Evolutionary conservation across 73 alveolate genomes (phyloP).

Genomic region (Uronychia binucleata): DNA sequence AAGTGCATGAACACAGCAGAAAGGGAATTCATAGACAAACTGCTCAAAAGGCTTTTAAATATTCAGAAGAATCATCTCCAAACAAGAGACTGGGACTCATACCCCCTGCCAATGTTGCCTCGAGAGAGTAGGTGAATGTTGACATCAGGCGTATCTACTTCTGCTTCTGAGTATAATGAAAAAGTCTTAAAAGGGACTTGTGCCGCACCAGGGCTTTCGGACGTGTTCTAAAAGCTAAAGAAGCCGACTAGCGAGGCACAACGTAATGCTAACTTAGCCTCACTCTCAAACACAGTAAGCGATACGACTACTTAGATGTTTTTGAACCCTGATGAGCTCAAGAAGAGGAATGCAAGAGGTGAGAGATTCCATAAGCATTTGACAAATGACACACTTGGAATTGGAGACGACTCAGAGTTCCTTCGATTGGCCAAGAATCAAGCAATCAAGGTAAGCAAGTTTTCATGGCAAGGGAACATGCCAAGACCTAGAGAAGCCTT

Average conservation of each 20-base stretch:
- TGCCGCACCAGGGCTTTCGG: not conserved
- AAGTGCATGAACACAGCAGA: conserved; percentile 66
- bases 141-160: not conserved
- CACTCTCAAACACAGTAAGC: conserved; percentile 6
- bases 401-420: conserved; percentile 23
- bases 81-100: conserved; percentile 63
- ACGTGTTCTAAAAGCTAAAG: not conserved
- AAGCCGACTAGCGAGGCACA: not conserved
- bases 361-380: conserved; percentile 22
- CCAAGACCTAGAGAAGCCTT: conserved; percentile 75
- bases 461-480: conserved; percentile 58
- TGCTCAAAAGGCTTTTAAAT: conserved; percentile 30
- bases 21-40: conserved; percentile 54
- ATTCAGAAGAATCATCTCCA: conserved; percentile 16
- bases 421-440: conserved; percentile 18
- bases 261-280: not conserved
- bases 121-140: conserved; percentile 45
- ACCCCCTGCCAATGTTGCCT: conserved; percentile 54
- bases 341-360: conserved; percentile 18
- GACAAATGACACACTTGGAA: not conserved
- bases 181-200: not conserved
- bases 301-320: not conserved
- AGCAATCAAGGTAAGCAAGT: conserved; percentile 30
- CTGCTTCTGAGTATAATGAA: not conserved
- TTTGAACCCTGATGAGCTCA: not conserved